Base-by-base conservation (phyloP, 371 early-diverging fungal genomes). In the Mucor velutinosus region DNA sequence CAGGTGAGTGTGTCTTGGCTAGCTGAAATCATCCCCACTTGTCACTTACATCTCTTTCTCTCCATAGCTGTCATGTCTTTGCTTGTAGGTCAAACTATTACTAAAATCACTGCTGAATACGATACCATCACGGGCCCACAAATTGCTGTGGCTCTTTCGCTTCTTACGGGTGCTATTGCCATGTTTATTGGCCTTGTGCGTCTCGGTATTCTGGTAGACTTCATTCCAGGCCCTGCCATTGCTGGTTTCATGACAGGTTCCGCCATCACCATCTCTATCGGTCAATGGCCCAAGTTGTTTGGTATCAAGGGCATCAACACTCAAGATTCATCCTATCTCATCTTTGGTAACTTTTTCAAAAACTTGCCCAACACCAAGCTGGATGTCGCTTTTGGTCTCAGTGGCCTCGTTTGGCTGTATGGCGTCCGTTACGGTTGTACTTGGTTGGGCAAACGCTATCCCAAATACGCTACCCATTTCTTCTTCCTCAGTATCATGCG, bases 201-300 rank as follows among this genome's bases (percentile, higher is more conserved):
- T 4, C 76, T 95, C 8, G 95, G 95, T 21, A 87, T 94, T 62
- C 64, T 97, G 12, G 90, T 95, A n/a, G 95, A 97, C 67, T 93
- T 97, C 68, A 93, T 97, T 58, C 92, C 97, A 6, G 77, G 73
- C 3, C 85, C 89, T 17, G 92, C 88, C 1, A 86, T 92, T 56
- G 85, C 86, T 30, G 92, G 90, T 7, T 91, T 91, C 61, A 90
- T 86, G 69, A 87, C 88, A n/a, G 93, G 93, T n/a, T 89, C 92
- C 17, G 93, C 93, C 0, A 78, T 90, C 21, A 89, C 86, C 55
- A 94, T 96, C 73, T 86, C 90, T n/a, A 80, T 92, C 59, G 87
- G 89, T 17, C 97, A 96, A 64, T 64, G 69, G 78, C 90, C 94
- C 0, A 84, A 87, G 19, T 82, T 95, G 33, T 82, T 93, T 70